Evolutionary conservation across 2,329 filamentous ascomycete genomes (phyloP), one percentile per base, ranked within the genome.

Genomic region (Fusarium clavum): DNA sequence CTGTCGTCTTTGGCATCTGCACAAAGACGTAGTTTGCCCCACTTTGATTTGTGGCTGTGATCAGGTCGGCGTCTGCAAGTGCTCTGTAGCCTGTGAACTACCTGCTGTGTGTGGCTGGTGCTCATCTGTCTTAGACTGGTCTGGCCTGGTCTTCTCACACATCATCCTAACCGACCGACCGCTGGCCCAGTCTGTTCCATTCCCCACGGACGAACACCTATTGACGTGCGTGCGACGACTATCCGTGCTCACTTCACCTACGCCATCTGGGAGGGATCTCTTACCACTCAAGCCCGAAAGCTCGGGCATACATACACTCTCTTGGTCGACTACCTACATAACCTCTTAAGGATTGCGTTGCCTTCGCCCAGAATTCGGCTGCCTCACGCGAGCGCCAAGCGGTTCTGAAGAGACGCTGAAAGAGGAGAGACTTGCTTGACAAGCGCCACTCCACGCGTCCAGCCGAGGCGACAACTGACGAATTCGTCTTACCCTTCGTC

Each of bases 181-280:
- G 47, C 47, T 73, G 60, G 32, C 61, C 59, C 56, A 61, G 61
- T 61, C 72, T 73, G 65, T 66, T 72, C 61, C 62, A 44, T 59
- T 61, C 60, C 60, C 69, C 66, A 67, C 69, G 64, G 61, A 72
- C 67, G 59, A 69, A 72, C 67, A 67, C 64, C 63, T 61, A 53
- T 73, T 69, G 72, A 74, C 73, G 71, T 73, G 71, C 71, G 67
- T 73, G 71, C 71, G 67, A 72, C 73, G 64, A 65, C 71, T 57
- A 74, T 67, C 65, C 61, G 71, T 74, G 64, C 68, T 74, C 60
- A 62, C 59, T 52, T 52, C 49, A 40, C 69, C 53, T 63, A 70
- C 73, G 71, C 73, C 57, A 74, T 73, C 70, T 71, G 61, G 75
- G 67, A 74, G 69, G 64, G 73, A 65, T 64, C 52, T 57, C 72